These are phyloP conservation scores for Chenopodium quinoa DNA, from an alignment of 148 eudicot genomes.

Conservation along the genomic window DNA sequence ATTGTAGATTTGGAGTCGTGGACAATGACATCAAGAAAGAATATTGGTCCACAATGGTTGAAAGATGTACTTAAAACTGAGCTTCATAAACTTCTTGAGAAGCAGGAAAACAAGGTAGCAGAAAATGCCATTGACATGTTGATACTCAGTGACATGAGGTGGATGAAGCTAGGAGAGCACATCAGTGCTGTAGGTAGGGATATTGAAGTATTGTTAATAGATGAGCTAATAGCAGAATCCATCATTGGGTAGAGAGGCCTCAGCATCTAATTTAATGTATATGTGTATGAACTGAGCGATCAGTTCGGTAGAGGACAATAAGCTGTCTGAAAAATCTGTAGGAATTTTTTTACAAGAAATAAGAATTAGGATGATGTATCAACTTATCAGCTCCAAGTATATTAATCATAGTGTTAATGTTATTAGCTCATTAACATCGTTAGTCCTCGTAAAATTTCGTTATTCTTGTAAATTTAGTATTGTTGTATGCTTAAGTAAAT, in stretches of 20 bases:
- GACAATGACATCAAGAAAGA: slow-evolving; percentile 27
- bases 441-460: not conserved
- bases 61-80: slow-evolving; percentile 34
- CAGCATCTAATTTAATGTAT: slow-evolving; percentile 1
- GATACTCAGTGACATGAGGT: slow-evolving; percentile 47
- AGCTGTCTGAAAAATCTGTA: not conserved
- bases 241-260: slow-evolving; percentile 18
- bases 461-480: too few relatives aligned
- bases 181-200: slow-evolving; percentile 49
- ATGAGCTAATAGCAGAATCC: slow-evolving; percentile 60
- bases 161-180: slow-evolving; percentile 46
- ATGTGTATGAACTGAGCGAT: not conserved
- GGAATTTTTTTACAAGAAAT: not conserved
- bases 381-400: not conserved
- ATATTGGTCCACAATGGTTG: slow-evolving; percentile 22
- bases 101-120: slow-evolving; percentile 31
- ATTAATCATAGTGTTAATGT: not conserved
- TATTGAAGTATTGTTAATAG: slow-evolving; percentile 54
- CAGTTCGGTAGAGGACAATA: slow-evolving; percentile 4
- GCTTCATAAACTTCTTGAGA: slow-evolving; percentile 42
- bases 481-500: too few relatives aligned
- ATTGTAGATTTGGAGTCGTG: slow-evolving; percentile 38
- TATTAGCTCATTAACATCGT: not conserved
- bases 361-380: not conserved
- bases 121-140: slow-evolving; percentile 24